phyloP scores from a whole-genome alignment of 2,329 filamentous ascomycete genomes.

The Xylaria sp. region DNA sequence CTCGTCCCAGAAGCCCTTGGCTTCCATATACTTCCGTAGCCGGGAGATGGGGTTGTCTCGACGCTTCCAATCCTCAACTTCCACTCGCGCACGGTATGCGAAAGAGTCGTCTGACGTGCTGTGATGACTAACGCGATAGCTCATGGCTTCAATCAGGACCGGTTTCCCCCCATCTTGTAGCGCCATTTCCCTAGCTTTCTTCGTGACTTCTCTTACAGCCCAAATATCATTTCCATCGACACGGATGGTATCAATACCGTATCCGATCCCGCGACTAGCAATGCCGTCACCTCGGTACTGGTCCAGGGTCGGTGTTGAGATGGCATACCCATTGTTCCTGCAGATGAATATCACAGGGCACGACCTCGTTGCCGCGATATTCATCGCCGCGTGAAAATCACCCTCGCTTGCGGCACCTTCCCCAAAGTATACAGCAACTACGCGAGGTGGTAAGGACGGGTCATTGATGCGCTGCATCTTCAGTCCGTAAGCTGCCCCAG shows the following conservation, averaged over 20 bases:
- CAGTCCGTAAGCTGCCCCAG: conserved; percentile 86
- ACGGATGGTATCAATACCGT: conserved; percentile 92
- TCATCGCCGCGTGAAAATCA: conserved; percentile 90
- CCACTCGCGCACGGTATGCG: conserved; percentile 90
- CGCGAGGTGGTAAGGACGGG: conserved; percentile 71
- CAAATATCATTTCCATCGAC: conserved; percentile 96
- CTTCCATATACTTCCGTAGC: conserved; percentile 90
- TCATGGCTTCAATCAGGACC: conserved; percentile 93
- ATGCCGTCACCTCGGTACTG: conserved; percentile 94
- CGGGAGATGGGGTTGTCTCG: conserved; percentile 89
- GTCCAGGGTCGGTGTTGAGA: conserved; percentile 87
- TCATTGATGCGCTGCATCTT: conserved; percentile 82
- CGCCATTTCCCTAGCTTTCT: conserved; percentile 79
- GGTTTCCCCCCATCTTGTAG: conserved; percentile 83
- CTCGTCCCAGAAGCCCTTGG: conserved; percentile 84
- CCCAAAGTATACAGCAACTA: conserved; percentile 88
- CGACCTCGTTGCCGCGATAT: conserved; percentile 88
- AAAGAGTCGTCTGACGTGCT: conserved; percentile 97
- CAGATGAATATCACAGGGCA: conserved; percentile 91
- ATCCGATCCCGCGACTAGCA: conserved; percentile 84
- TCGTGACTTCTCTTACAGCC: conserved; percentile 83
- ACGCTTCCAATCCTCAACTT: conserved; percentile 95
- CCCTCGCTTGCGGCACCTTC: conserved; percentile 91
- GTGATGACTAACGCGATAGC: conserved; percentile 97
- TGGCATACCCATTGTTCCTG: conserved; percentile 92